Evolutionary conservation across 2,329 filamentous ascomycete species (phyloP).

Genomic region (Colletotrichum truncatum): DNA sequence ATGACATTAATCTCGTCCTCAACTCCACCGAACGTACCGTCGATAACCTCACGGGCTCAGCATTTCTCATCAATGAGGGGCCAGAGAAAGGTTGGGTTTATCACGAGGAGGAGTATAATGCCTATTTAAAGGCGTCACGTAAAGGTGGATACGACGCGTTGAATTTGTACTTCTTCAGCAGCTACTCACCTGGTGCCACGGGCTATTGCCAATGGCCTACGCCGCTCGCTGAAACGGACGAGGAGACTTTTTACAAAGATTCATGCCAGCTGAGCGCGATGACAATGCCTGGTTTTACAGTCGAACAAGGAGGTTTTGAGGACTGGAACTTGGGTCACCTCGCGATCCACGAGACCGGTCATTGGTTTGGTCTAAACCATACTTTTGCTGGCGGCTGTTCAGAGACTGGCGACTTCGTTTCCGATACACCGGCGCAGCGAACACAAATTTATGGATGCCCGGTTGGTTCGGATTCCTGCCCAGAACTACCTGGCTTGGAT

Average conservation of each 20-base stretch:
- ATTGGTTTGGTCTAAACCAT: slow-evolving; percentile 55
- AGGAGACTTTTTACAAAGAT: slow-evolving; percentile 9
- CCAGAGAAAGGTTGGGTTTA: slow-evolving; percentile 33
- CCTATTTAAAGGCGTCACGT: slow-evolving; percentile 35
- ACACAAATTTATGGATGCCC: slow-evolving; percentile 31
- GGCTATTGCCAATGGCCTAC: slow-evolving; percentile 58
- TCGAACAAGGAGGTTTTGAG: slow-evolving; percentile 19
- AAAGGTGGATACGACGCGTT: slow-evolving; percentile 50
- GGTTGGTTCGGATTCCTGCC: slow-evolving; percentile 33
- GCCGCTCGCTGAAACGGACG: not conserved
- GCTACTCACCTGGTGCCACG: slow-evolving; percentile 45
- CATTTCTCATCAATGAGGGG: slow-evolving; percentile 35
- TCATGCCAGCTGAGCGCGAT: slow-evolving; percentile 24
- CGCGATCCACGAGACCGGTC: slow-evolving; percentile 49
- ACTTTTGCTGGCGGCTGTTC: slow-evolving; percentile 48
- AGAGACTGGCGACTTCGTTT: slow-evolving; percentile 43
- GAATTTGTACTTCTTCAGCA: slow-evolving; percentile 56
- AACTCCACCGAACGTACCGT: slow-evolving; percentile 37
- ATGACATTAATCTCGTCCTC: slow-evolving; percentile 35
- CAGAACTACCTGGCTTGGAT: slow-evolving; percentile 33
- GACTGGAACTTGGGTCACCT: slow-evolving; percentile 35
- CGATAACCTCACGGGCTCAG: slow-evolving; percentile 33
- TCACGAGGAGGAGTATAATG: slow-evolving; percentile 15
- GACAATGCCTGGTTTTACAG: slow-evolving; percentile 25
- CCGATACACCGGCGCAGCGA: slow-evolving; percentile 48